phyloP scores from a whole-genome alignment of 257 asterid genomes.

The Gardenia jasminoides region DNA sequence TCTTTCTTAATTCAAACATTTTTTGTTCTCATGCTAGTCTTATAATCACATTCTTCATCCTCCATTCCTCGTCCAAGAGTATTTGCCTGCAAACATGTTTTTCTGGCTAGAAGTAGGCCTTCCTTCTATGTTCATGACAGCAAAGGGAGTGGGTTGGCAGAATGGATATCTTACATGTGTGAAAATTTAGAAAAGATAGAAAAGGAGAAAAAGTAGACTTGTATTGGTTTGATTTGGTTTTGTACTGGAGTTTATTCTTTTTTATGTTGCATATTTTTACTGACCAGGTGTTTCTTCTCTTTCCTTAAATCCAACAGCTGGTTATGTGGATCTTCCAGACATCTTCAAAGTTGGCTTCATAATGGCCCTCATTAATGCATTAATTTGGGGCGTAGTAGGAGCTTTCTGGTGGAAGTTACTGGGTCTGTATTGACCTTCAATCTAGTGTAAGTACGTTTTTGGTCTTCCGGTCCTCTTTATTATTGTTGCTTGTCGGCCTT shows the following conservation, averaged over 20 bases:
- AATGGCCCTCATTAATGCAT: conserved; percentile 76
- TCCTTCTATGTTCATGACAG: background rate
- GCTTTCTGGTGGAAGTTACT: conserved; percentile 93
- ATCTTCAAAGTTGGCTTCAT: conserved; percentile 80
- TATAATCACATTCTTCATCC: conserved; percentile 7
- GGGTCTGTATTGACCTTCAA: conserved; percentile 62
- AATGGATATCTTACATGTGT: background rate
- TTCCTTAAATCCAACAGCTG: conserved; percentile 51
- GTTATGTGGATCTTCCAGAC: conserved; percentile 90
- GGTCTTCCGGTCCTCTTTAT: conserved; percentile 7
- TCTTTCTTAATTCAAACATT: background rate
- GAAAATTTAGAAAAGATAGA: background rate
- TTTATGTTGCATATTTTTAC: background rate
- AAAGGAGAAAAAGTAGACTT: background rate
- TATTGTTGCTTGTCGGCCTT: conserved; percentile 13
- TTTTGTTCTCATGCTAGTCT: background rate
- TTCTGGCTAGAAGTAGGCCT: background rate
- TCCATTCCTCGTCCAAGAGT: background rate
- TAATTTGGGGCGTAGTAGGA: conserved; percentile 76
- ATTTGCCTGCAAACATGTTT: background rate
- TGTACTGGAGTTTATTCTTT: background rate
- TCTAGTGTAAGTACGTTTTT: conserved; percentile 29
- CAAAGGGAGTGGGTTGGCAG: background rate
- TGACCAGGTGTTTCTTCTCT: conserved; percentile 6
- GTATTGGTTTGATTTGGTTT: background rate